A percentile compares a stretch with the other conserved stretches of the same genome.
Evolutionary conservation across 371 early-diverging fungal species (phyloP).

Genomic region (Paraphysoderma sedebokerense): DNA sequence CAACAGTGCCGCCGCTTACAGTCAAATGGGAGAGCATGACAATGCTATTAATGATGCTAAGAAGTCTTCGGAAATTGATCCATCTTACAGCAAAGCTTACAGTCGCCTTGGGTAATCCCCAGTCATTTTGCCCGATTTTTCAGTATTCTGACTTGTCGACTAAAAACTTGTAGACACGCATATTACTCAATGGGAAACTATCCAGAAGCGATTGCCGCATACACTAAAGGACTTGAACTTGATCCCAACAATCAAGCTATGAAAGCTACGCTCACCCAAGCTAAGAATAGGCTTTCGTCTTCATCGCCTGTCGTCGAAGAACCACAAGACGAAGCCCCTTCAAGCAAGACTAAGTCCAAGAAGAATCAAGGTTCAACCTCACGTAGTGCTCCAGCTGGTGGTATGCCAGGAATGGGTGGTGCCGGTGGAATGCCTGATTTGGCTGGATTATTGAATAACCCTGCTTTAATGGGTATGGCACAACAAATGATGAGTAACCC

Average conservation of each 20-base stretch:
- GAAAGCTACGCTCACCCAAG: constrained; percentile 18
- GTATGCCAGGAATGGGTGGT: constrained; percentile 15
- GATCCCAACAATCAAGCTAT: constrained; percentile 68
- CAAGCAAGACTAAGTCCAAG: constrained; percentile 24
- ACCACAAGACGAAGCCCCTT: constrained; percentile 35
- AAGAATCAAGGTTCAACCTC: constrained; percentile 7
- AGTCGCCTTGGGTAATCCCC: constrained; percentile 60
- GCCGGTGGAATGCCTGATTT: constrained; percentile 45
- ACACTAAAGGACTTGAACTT: constrained; percentile 71
- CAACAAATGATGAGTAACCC: constrained; percentile 90
- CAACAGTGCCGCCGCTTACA: constrained; percentile 83
- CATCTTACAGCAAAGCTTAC: constrained; percentile 80
- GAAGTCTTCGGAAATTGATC: constrained; percentile 65
- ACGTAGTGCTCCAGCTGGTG: constrained; percentile 11
- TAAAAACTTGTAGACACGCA: constrained; percentile 66
- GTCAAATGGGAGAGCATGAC: constrained; percentile 66
- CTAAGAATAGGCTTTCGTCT: constrained; percentile 12
- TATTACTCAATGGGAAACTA: constrained; percentile 68
- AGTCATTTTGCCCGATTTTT: constrained; percentile 2
- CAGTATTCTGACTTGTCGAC: not conserved
- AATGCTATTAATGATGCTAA: constrained; percentile 75
- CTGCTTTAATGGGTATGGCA: constrained; percentile 84
- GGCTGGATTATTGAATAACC: constrained; percentile 65
- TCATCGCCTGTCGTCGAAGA: not conserved
- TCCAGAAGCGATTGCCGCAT: constrained; percentile 71